These are phyloP conservation scores for Metschnikowia corniflorae DNA, from an alignment of 805 yeast species.

Conservation along the genomic window DNA sequence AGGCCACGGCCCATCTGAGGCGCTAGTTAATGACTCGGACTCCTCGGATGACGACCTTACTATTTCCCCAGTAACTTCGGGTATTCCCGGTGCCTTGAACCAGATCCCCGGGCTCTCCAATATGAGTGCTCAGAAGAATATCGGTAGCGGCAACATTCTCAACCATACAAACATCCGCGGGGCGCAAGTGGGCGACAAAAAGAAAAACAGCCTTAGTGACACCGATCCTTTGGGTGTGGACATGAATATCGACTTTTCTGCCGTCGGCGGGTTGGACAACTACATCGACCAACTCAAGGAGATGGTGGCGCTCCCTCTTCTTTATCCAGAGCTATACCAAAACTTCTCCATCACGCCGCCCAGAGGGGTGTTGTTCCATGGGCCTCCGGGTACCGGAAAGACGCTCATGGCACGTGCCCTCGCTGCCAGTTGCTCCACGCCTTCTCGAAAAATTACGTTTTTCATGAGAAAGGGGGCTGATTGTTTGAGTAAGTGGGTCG, in stretches of 20 bases:
- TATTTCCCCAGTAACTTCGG: not conserved
- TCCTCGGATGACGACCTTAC: slow-evolving; percentile 59
- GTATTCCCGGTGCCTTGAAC: not conserved
- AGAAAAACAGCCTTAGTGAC: slow-evolving; percentile 68
- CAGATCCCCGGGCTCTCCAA: slow-evolving; percentile 9
- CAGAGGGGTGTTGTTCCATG: slow-evolving; percentile 94
- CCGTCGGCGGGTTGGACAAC: slow-evolving; percentile 88
- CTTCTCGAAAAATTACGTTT: slow-evolving; percentile 82
- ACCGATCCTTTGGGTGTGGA: slow-evolving; percentile 91
- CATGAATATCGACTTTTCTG: slow-evolving; percentile 77
- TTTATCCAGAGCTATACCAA: slow-evolving; percentile 91
- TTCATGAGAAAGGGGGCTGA: slow-evolving; percentile 99
- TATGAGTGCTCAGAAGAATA: slow-evolving; percentile 3
- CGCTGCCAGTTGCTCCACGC: slow-evolving; percentile 90
- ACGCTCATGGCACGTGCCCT: slow-evolving; percentile 96
- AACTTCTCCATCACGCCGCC: slow-evolving; percentile 93
- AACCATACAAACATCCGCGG: slow-evolving; percentile 32
- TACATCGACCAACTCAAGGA: slow-evolving; percentile 92
- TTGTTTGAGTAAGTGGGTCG: slow-evolving; percentile 96
- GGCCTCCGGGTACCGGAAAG: slow-evolving; percentile 99
- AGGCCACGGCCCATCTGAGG: slow-evolving; percentile 22
- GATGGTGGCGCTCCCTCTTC: slow-evolving; percentile 90
- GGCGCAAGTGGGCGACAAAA: slow-evolving; percentile 32
- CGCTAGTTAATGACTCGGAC: slow-evolving; percentile 49
- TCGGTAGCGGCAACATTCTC: slow-evolving; percentile 12